Evolutionary conservation across 1,284 basidiomycete genomes (phyloP).

Genomic region (Tilletia setariae): DNA sequence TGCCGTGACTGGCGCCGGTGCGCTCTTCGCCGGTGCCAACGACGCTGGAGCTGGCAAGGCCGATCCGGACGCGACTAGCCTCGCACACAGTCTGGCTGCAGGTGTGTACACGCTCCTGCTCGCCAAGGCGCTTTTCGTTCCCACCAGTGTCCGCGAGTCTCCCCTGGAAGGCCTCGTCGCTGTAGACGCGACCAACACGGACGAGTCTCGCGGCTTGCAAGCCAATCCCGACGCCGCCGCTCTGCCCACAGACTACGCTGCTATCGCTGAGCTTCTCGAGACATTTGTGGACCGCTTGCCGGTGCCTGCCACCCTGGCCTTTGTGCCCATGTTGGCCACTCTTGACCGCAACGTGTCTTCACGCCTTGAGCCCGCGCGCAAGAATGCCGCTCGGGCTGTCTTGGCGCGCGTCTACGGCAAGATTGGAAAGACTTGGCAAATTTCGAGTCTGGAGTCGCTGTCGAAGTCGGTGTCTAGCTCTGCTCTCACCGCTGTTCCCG

Average conservation of each 20-base stretch:
- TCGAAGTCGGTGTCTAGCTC: slow-evolving; percentile 31
- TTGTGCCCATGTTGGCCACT: slow-evolving; percentile 79
- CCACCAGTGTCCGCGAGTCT: slow-evolving; percentile 30
- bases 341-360: slow-evolving; percentile 64
- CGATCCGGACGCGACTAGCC: slow-evolving; percentile 20
- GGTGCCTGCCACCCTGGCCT: slow-evolving; percentile 69
- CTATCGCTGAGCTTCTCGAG: slow-evolving; percentile 69
- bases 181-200: slow-evolving; percentile 59
- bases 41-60: slow-evolving; percentile 13
- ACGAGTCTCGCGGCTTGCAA: slow-evolving; percentile 31
- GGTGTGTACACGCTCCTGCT: slow-evolving; percentile 39
- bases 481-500: slow-evolving; percentile 22
- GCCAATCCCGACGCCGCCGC: slow-evolving; percentile 53
- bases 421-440: slow-evolving; percentile 72
- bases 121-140: slow-evolving; percentile 36
- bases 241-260: slow-evolving; percentile 71
- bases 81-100: slow-evolving; percentile 40
- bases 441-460: slow-evolving; percentile 21
- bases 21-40: slow-evolving; percentile 17
- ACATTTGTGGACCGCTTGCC: slow-evolving; percentile 70
- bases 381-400: slow-evolving; percentile 67
- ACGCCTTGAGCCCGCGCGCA: slow-evolving; percentile 44
- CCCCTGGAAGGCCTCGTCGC: slow-evolving; percentile 57
- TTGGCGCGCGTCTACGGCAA: slow-evolving; percentile 66
- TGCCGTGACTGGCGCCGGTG: slow-evolving; percentile 20